phyloP scores from a whole-genome alignment of 1,284 basidiomycete species.

The Cutaneotrichosporon sp. region DNA sequence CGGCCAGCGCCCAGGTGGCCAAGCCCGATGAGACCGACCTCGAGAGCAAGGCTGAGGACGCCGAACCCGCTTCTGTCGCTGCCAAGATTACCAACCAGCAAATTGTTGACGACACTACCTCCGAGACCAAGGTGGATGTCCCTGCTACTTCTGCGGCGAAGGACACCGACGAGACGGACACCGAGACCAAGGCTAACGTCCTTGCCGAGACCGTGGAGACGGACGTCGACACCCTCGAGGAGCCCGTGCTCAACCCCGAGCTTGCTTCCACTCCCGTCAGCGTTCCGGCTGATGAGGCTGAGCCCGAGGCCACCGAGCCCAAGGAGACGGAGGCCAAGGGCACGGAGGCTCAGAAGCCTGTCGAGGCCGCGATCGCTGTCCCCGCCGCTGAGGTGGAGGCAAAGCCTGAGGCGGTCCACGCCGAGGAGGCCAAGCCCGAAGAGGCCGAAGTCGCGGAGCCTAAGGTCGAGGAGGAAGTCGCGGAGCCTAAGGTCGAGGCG shows the following conservation, averaged over 20 bases:
- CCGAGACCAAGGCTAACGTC: background rate
- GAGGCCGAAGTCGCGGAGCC: background rate
- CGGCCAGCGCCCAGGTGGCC: background rate
- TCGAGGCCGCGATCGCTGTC: background rate
- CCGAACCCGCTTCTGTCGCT: background rate
- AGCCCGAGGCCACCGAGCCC: background rate
- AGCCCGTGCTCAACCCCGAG: background rate
- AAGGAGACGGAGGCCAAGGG: background rate
- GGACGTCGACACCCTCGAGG: background rate
- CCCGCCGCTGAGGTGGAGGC: background rate
- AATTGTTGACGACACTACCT: background rate
- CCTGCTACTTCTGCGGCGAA: background rate
- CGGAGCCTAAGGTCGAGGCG: background rate
- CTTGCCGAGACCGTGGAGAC: background rate
- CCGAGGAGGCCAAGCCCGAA: slow-evolving; percentile 6
- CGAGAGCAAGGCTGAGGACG: slow-evolving; percentile 1
- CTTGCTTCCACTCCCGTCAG: background rate
- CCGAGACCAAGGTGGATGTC: slow-evolving; percentile 1
- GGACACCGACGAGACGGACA: background rate
- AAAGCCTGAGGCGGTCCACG: background rate
- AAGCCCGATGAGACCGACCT: background rate
- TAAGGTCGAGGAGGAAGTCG: slow-evolving; percentile 1
- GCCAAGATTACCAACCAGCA: background rate
- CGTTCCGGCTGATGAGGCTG: background rate
- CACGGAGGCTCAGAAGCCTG: background rate